Evolutionary conservation across 2,329 filamentous ascomycete genomes (phyloP).

Genomic region (Alternaria infectoria): DNA sequence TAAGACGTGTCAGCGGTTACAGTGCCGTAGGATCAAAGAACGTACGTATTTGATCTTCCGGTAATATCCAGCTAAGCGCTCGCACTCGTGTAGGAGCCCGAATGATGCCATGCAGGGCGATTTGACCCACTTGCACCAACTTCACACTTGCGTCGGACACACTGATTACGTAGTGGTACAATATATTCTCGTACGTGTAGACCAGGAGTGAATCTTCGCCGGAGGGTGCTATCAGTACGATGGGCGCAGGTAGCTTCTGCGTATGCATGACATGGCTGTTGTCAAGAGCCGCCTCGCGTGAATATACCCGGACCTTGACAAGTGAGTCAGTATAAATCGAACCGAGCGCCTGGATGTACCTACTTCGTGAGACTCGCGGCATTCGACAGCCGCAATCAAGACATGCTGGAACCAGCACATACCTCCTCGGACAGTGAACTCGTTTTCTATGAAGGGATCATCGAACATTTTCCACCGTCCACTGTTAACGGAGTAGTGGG

Average conservation of each 20-base stretch:
- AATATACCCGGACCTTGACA: slow-evolving; percentile 79
- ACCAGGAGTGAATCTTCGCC: slow-evolving; percentile 94
- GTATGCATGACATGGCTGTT: slow-evolving; percentile 74
- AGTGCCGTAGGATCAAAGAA: slow-evolving; percentile 6
- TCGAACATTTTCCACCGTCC: slow-evolving; percentile 95
- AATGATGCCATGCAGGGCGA: slow-evolving; percentile 95
- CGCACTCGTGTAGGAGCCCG: slow-evolving; percentile 90
- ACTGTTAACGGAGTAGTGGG: slow-evolving; percentile 94
- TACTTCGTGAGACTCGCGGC: slow-evolving; percentile 77
- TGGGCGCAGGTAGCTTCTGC: slow-evolving; percentile 79
- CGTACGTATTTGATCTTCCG: slow-evolving; percentile 81
- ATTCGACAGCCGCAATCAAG: slow-evolving; percentile 90
- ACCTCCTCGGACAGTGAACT: slow-evolving; percentile 89
- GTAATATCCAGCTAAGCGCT: slow-evolving; percentile 93
- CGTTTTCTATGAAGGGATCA: slow-evolving; percentile 80
- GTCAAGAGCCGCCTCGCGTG: slow-evolving; percentile 80
- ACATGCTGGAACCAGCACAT: slow-evolving; percentile 99
- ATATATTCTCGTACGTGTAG: slow-evolving; percentile 94
- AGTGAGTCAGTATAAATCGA: slow-evolving; percentile 6
- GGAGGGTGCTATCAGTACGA: slow-evolving; percentile 87
- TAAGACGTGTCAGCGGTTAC: slow-evolving; percentile 33
- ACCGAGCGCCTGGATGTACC: background rate
- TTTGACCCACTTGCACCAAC: slow-evolving; percentile 93
- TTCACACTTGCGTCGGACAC: slow-evolving; percentile 73
- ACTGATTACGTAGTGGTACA: slow-evolving; percentile 92